A percentile compares a stretch with the other conserved stretches of the same genome.
These are phyloP conservation scores for carrot (Daucus carota) DNA, from an alignment of 129 eudicot species.

Conservation along the genomic window DNA sequence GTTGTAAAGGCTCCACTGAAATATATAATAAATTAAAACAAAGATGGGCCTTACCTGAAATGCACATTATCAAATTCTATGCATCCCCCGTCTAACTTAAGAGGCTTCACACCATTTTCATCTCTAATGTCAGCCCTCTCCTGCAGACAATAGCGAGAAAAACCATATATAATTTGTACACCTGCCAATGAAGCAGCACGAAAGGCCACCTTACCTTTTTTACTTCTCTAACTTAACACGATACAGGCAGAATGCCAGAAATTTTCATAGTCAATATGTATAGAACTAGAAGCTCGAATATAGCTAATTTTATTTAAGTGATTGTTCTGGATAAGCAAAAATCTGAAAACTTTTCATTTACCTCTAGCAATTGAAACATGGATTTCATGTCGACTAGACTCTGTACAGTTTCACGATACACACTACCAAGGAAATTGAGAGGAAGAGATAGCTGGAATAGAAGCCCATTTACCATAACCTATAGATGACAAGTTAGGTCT, in stretches of 20 bases:
- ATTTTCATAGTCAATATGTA: neutral
- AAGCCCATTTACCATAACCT: conserved; percentile 99
- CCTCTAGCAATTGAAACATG: conserved; percentile 95
- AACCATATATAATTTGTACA: neutral
- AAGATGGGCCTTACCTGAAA: conserved; percentile 51
- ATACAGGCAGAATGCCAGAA: neutral
- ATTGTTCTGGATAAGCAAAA: neutral
- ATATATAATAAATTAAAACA: neutral
- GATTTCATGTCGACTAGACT: conserved; percentile 93
- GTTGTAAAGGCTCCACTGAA: neutral
- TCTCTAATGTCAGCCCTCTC: conserved; percentile 76
- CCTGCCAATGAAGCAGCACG: neutral
- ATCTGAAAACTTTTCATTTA: conserved; percentile 15
- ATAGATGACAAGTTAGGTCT: conserved; percentile 9
- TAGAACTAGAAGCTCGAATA: neutral
- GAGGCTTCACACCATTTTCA: conserved; percentile 58
- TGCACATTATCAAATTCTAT: conserved; percentile 76
- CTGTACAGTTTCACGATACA: conserved; percentile 89
- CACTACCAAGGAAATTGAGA: conserved; percentile 92
- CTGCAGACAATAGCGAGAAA: conserved; percentile 28
- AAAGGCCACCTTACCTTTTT: neutral
- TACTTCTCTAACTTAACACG: neutral
- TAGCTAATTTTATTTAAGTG: neutral
- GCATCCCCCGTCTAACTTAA: conserved; percentile 65
- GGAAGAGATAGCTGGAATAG: conserved; percentile 99